A percentile compares a stretch with the other conserved stretches of the same genome.
These are phyloP conservation scores for Anthracocystis setariae DNA, from an alignment of 1,284 basidiomycete species.

Conservation along the genomic window DNA sequence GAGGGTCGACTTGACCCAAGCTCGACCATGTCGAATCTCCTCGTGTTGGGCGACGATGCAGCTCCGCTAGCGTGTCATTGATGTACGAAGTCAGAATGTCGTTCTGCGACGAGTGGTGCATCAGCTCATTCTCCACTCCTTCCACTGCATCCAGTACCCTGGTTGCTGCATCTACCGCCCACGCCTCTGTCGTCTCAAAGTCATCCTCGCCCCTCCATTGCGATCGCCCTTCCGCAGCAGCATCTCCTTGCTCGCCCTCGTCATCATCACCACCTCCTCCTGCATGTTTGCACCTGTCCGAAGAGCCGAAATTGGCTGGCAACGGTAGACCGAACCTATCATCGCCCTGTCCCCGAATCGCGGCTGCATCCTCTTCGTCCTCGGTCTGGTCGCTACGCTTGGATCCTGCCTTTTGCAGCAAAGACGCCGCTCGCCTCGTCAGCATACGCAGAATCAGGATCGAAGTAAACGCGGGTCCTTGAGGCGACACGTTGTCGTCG, in stretches of 20 bases:
- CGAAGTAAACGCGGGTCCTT: constrained; percentile 58
- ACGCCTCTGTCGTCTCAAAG: constrained; percentile 31
- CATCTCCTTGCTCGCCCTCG: not conserved
- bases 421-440: constrained; percentile 47
- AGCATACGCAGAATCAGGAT: constrained; percentile 60
- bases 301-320: constrained; percentile 42
- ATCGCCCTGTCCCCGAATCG: constrained; percentile 43
- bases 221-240: not conserved
- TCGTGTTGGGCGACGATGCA: constrained; percentile 33
- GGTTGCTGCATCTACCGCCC: constrained; percentile 53
- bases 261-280: constrained; percentile 3
- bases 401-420: constrained; percentile 53
- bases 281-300: constrained; percentile 17
- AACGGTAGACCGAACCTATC: constrained; percentile 62
- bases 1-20: constrained; percentile 13
- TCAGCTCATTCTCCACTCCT: constrained; percentile 53
- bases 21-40: not conserved
- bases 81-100: constrained; percentile 61
- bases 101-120: constrained; percentile 55
- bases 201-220: constrained; percentile 16
- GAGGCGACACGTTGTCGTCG: constrained; percentile 47
- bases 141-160: constrained; percentile 56
- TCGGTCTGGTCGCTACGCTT: constrained; percentile 11
- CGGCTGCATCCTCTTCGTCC: constrained; percentile 27
- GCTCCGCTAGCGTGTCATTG: constrained; percentile 60